A percentile compares a stretch with the other conserved stretches of the same genome.
Evolutionary conservation across 805 yeast species (phyloP).

Genomic region (Jamesozyma jinghongensis): DNA sequence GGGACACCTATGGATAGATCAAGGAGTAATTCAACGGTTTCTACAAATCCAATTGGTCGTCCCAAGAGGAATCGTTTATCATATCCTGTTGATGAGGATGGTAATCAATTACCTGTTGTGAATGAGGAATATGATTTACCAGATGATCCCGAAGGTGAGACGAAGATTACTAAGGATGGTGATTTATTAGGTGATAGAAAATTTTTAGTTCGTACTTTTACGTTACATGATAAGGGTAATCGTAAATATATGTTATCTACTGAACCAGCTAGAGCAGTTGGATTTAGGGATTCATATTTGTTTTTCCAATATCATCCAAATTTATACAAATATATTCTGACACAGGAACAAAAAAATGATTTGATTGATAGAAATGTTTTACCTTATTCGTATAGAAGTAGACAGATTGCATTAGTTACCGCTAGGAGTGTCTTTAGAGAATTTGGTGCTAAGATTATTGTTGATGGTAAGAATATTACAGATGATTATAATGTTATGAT

Average conservation of each 20-base stretch:
- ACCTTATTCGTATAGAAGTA: constrained; percentile 84
- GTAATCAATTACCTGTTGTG: constrained; percentile 51
- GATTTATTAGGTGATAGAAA: constrained; percentile 61
- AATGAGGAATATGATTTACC: constrained; percentile 74
- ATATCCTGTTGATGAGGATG: constrained; percentile 53
- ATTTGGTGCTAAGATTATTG: constrained; percentile 79
- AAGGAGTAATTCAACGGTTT: constrained; percentile 10
- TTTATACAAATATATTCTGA: constrained; percentile 62
- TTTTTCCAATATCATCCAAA: constrained; percentile 78
- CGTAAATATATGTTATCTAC: constrained; percentile 83
- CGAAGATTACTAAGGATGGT: constrained; percentile 62
- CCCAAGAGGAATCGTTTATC: constrained; percentile 35
- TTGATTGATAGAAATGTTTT: constrained; percentile 71
- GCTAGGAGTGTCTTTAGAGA: constrained; percentile 85
- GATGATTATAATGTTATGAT: constrained; percentile 82
- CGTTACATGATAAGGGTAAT: constrained; percentile 47
- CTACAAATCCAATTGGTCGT: not conserved
- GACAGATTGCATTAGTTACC: constrained; percentile 81
- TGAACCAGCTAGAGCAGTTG: constrained; percentile 92
- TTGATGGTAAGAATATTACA: constrained; percentile 66
- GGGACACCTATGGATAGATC: constrained; percentile 19
- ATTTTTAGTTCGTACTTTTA: constrained; percentile 63
- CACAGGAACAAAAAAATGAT: constrained; percentile 73
- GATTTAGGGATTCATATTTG: constrained; percentile 84
- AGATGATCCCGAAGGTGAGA: constrained; percentile 70